Base-by-base conservation (phyloP, 306 rosid species). In the Fragaria nilgerrensis region DNA sequence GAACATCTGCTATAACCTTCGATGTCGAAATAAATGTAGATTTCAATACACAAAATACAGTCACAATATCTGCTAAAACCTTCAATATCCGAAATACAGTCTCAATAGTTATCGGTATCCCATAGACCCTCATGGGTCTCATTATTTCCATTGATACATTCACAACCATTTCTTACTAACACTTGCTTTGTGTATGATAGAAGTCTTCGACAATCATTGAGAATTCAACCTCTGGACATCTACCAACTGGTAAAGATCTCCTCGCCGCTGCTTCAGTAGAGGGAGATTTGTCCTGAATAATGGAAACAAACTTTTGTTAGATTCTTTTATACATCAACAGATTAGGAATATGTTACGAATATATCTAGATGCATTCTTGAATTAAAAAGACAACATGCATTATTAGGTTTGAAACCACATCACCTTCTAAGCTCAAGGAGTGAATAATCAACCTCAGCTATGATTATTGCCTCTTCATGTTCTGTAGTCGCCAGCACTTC, bases 211-310 rank as follows among this genome's bases (percentile, higher is more conserved):
- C 27, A 77, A 11, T 89, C 84, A 92, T 70, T 80, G 73, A 52
- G 96, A 87, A 77, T 87, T 85, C 86, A 86, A 77, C 87, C 98
- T 89, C 83, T 88, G 89, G 79, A 87, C 77, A 88, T 96, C 99
- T 39, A 88, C 96, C 88, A 95, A 82, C 85, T 92, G 98, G 89
- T 95, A 95, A 72, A 95, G 96, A 85, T 95, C 99, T 29, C 99
- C 99, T 39, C 99, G 91, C 48, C 88, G 86, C 80, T 95, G 99
- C 86, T 89, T 92, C 70, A 79, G 88, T 67, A 95, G 69, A 16
- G 99, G 97, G 59, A 95, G 92, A 74, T 53, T 91, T 65, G 92
- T 79, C 96, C 99, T 95, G 89, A 78, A 72, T 49, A 77, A 55
- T 83, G 78, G 44, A 78, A 72, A 73, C 23, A 73, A 11, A 79